Evolutionary conservation across 2,329 filamentous ascomycete species (phyloP).

Genomic region (Diaporthe sp.): DNA sequence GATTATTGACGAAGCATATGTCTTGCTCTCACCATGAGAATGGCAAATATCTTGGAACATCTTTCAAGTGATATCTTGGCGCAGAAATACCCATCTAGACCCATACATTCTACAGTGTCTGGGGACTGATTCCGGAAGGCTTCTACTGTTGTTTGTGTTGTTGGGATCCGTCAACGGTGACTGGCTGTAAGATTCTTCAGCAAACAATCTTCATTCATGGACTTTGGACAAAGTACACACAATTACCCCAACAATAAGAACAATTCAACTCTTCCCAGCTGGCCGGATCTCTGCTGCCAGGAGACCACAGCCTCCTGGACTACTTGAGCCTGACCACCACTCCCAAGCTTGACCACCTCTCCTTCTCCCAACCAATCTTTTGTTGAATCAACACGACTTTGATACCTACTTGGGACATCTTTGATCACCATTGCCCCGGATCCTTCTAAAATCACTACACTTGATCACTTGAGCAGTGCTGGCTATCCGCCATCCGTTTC

Average conservation of each 20-base stretch:
- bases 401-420: background rate
- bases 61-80: background rate
- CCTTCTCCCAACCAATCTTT: background rate
- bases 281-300: background rate
- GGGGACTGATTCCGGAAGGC: background rate
- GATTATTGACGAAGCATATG: background rate
- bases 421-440: background rate
- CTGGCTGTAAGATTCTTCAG: background rate
- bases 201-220: background rate
- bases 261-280: background rate
- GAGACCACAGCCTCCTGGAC: background rate
- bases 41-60: background rate
- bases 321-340: background rate
- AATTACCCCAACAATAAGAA: background rate
- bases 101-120: background rate
- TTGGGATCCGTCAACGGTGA: background rate
- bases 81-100: too few species aligned
- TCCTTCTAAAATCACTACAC: fast-evolving
- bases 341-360: background rate
- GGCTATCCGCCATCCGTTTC: background rate
- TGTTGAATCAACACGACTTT: background rate
- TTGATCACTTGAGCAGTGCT: background rate
- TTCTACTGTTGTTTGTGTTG: background rate
- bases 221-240: background rate
- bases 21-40: background rate